These are phyloP conservation scores for Auricularia heimuer DNA, from an alignment of 768 basidiomycete genomes.

Conservation along the genomic window DNA sequence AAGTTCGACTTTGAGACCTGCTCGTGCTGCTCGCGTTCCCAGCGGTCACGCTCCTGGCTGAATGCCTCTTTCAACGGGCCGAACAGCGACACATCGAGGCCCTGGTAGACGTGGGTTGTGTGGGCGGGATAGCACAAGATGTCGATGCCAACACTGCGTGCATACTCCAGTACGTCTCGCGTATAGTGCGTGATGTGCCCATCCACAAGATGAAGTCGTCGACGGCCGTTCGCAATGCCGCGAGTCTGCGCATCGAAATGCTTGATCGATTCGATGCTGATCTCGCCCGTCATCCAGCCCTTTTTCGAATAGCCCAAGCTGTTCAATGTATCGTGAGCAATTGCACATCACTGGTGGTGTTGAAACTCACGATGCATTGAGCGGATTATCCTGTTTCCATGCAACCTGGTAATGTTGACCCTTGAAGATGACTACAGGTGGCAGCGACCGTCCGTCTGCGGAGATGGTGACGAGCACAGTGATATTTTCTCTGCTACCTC, in stretches of 20 bases:
- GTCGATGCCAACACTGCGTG: conserved; percentile 25
- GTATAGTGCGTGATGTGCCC: conserved; percentile 38
- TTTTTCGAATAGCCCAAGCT: conserved; percentile 24
- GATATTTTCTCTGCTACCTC: too few species aligned
- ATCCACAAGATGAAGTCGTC: conserved; percentile 32
- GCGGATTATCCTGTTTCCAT: not conserved
- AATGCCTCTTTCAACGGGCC: not conserved
- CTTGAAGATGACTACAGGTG: not conserved
- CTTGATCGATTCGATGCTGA: conserved; percentile 27
- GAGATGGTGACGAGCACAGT: too few species aligned
- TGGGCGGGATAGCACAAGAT: conserved; percentile 39
- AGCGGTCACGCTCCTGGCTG: not conserved
- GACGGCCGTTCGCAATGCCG: conserved; percentile 22
- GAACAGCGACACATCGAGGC: conserved; percentile 21
- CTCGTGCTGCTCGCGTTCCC: conserved; percentile 14
- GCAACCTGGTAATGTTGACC: conserved; percentile 2
- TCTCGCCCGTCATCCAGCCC: conserved; percentile 21
- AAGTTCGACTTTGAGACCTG: conserved; percentile 29
- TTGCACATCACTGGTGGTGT: conserved; percentile 3
- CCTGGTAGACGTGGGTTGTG: conserved; percentile 35
- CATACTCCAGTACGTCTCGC: conserved; percentile 29
- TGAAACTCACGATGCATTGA: not conserved
- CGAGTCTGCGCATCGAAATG: conserved; percentile 28
- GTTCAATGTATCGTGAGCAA: conserved; percentile 3
- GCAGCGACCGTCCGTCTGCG: too few species aligned